These are phyloP conservation scores for Pulicaria dysenterica DNA, from an alignment of 129 eudicot genomes.

Conservation along the genomic window DNA sequence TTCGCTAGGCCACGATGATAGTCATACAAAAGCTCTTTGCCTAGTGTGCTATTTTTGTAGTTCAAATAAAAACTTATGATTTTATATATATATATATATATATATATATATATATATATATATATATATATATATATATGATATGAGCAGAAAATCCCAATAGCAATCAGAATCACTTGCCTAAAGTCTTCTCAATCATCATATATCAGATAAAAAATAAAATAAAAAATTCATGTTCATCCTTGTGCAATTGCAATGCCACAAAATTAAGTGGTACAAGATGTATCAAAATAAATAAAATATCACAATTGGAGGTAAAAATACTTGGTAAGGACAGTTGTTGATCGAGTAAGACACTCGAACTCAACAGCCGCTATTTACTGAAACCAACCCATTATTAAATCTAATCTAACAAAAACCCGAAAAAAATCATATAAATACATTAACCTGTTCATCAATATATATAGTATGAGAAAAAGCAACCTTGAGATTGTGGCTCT, in stretches of 20 bases:
- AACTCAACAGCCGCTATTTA: constrained; percentile 9
- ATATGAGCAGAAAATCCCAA: no score
- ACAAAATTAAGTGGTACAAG: constrained; percentile 13
- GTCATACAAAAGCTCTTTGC: no score
- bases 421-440: background rate
- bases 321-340: background rate
- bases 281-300: constrained; percentile 13
- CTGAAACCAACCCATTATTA: constrained; percentile 28
- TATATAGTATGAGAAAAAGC: constrained; percentile 1
- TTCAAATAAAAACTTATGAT: no score
- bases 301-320: background rate
- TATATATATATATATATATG: no score
- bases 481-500: background rate
- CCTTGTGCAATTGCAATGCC: background rate
- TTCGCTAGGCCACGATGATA: no score
- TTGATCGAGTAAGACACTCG: background rate
- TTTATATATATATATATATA: no score
- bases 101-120: no score
- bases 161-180: no score
- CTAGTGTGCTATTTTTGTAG: no score
- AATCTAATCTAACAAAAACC: constrained; percentile 1
- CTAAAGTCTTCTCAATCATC: background rate
- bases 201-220: background rate
- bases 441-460: constrained; percentile 19
- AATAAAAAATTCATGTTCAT: background rate